Base-by-base conservation (phyloP, 2,329 filamentous ascomycete species). In the Teratosphaeriaceae sp. region DNA sequence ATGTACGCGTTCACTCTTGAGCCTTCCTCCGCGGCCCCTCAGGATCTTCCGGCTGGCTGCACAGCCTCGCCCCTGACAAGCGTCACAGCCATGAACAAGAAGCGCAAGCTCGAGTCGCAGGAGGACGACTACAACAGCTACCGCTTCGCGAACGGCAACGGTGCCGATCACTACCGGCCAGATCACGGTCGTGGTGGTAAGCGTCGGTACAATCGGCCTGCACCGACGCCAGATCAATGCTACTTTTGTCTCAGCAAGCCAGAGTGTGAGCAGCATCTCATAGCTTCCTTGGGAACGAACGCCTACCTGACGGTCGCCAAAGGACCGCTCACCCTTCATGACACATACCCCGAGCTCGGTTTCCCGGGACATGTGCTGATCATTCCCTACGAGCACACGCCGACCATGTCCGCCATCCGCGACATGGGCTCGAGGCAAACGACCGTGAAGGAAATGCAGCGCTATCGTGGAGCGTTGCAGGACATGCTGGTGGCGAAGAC, bases 191-290 rank as follows among this genome's bases (percentile, higher is more conserved):
- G 44, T n/a, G 21, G 64, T 49, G 21, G 64, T 49, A 71, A 72
- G 47, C 60, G 66, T 23, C 34, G 40, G 18, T 58, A 57, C 22
- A 59, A 62, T 43, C 55, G 56, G 30, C 59, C 63, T 4, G 65
- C 68, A 3, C 56, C 66, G 15, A 56, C 56, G 0, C 88, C 87
- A 2, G 82, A 83, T 40, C 77, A 84, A 57, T 98, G 92, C 68
- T 98, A 92, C 72, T 97, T 98, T 70, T 98, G 92, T 61, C 75
- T 98, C 9, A 89, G 87, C 5, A 96, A 94, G 63, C 80, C 85
- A 5, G 84, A 84, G 47, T 72, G 92, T 34, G 84, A 85, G 40
- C 84, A 83, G 1, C 90, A 98, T 66, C 84, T 98, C 65, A 84
- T 96, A 56, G 84, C 85, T 51, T 88, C 85, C 20, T 90, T 98